These are phyloP conservation scores for Calonectria pauciramosa DNA, from an alignment of 2,329 filamentous ascomycete species.

Conservation along the genomic window DNA sequence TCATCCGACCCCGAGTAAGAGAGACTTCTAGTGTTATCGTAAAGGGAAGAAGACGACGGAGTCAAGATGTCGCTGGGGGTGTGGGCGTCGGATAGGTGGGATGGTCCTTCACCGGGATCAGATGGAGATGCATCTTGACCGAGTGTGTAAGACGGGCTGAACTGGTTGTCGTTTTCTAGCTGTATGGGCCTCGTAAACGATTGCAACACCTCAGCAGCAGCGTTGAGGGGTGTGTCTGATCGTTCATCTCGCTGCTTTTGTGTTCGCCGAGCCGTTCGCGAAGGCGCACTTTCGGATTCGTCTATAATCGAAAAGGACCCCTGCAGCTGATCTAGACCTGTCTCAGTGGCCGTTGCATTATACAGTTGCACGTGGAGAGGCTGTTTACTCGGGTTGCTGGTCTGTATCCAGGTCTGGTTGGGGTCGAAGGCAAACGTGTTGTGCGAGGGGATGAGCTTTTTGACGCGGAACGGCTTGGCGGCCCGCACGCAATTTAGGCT, in stretches of 20 bases:
- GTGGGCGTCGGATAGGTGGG: background rate
- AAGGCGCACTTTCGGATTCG: slow-evolving; percentile 17
- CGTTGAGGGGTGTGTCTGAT: slow-evolving; percentile 14
- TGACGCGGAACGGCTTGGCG: slow-evolving; percentile 30
- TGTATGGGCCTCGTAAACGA: slow-evolving; percentile 13
- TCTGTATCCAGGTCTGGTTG: slow-evolving; percentile 32
- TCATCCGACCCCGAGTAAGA: background rate
- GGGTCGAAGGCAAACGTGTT: slow-evolving; percentile 32
- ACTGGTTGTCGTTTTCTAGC: background rate
- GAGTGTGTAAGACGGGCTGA: background rate
- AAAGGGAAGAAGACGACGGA: background rate
- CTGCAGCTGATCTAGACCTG: background rate
- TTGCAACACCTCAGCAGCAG: slow-evolving; percentile 23
- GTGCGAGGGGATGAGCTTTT: slow-evolving; percentile 29
- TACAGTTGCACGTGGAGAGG: background rate
- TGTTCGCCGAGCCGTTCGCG: background rate
- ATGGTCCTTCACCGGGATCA: background rate
- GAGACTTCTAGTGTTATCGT: background rate
- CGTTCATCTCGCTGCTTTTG: background rate
- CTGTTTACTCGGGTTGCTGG: slow-evolving; percentile 17
- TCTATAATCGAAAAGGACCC: slow-evolving; percentile 20
- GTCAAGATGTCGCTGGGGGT: background rate
- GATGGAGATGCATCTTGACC: background rate
- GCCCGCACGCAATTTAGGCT: slow-evolving; percentile 17
- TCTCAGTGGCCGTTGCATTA: background rate